Conservation (phyloP, 2,329 filamentous ascomycete genomes). For the Neocucurbitaria cava region DNA sequence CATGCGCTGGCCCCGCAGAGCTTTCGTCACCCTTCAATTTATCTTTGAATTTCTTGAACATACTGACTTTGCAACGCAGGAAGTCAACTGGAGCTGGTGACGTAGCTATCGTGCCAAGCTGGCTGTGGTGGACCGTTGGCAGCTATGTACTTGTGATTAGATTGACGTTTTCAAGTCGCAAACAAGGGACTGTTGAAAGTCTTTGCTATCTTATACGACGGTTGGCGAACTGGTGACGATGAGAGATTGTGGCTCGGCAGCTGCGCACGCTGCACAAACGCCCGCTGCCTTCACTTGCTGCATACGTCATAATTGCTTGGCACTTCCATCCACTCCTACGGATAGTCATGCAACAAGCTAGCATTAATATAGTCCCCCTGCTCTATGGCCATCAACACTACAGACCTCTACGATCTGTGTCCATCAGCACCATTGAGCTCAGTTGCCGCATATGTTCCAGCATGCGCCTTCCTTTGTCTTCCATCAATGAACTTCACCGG, state of each 20-base stretch:
- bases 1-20: constrained; percentile 17
- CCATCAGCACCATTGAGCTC: not conserved
- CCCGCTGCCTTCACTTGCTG: not conserved
- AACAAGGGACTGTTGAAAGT: not conserved
- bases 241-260: not conserved
- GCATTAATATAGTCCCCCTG: not conserved
- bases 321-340: not conserved
- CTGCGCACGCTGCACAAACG: not conserved
- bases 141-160: not conserved
- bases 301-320: constrained; percentile 19
- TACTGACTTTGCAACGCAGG: constrained; percentile 9
- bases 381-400: not conserved
- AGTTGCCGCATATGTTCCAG: constrained; percentile 6
- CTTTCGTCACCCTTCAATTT: constrained; percentile 42
- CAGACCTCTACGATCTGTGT: not conserved
- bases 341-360: not conserved
- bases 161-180: not conserved
- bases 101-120: not conserved
- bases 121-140: not conserved
- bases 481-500: constrained; percentile 42
- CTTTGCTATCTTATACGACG: not conserved
- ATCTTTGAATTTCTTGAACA: constrained; percentile 47
- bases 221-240: not conserved
- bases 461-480: constrained; percentile 10
- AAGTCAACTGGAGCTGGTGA: not conserved